These are phyloP conservation scores for Suillus cothurnatus DNA, from an alignment of 768 basidiomycete genomes.

Conservation along the genomic window DNA sequence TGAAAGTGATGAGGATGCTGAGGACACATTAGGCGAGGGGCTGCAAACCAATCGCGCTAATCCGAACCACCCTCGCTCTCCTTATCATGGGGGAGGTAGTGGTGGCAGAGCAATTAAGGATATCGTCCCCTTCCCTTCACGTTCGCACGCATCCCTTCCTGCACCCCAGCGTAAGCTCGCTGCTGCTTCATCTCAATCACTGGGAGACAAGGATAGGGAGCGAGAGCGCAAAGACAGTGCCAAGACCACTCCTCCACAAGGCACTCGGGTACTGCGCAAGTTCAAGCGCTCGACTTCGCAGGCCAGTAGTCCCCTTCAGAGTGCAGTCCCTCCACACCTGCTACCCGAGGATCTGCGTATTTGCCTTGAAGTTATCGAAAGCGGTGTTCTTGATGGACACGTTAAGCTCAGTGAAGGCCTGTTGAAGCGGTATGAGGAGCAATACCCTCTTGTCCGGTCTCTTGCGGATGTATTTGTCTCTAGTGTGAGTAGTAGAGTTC, in stretches of 20 bases:
- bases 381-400: slow-evolving; percentile 89
- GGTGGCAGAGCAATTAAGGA: slow-evolving; percentile 44
- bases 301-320: slow-evolving; percentile 45
- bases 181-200: slow-evolving; percentile 69
- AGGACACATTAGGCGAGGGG: slow-evolving; percentile 46
- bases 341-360: slow-evolving; percentile 86
- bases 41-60: slow-evolving; percentile 27
- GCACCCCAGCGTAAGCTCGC: slow-evolving; percentile 60
- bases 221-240: slow-evolving; percentile 49
- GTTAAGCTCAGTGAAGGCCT: slow-evolving; percentile 81
- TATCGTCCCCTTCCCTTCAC: slow-evolving; percentile 74
- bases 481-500: slow-evolving; percentile 60
- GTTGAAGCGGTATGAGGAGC: slow-evolving; percentile 91
- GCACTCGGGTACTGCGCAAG: slow-evolving; percentile 63
- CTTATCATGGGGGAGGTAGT: slow-evolving; percentile 59
- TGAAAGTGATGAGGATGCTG: slow-evolving; percentile 68
- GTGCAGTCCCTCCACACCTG: slow-evolving; percentile 70
- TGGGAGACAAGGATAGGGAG: slow-evolving; percentile 54
- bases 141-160: slow-evolving; percentile 79
- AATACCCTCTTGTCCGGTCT: slow-evolving; percentile 90
- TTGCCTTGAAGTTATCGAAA: slow-evolving; percentile 85
- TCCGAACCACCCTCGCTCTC: slow-evolving; percentile 71
- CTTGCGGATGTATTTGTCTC: slow-evolving; percentile 96
- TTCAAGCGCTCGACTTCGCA: slow-evolving; percentile 66
- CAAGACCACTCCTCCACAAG: slow-evolving; percentile 35